Evolutionary conservation across 2,329 filamentous ascomycete species (phyloP).

Genomic region (Chrysoporthe deuterocubensis): DNA sequence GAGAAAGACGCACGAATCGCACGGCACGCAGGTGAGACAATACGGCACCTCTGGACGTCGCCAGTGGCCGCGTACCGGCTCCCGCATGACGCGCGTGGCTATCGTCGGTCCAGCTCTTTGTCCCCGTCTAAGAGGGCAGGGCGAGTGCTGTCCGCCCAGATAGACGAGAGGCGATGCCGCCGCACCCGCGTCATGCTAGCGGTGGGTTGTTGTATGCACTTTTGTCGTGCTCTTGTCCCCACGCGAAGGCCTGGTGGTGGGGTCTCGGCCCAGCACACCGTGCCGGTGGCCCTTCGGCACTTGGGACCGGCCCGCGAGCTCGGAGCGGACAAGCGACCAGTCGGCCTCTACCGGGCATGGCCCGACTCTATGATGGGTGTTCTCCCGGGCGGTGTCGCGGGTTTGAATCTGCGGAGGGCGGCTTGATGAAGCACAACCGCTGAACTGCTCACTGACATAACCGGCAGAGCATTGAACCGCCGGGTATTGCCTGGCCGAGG

Average conservation of each 20-base stretch:
- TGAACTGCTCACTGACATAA: not conserved
- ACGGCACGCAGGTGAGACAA: not conserved
- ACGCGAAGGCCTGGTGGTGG: not conserved
- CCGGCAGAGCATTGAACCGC: not conserved
- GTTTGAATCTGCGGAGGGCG: not conserved
- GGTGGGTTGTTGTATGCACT: not conserved
- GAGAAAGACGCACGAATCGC: conserved; percentile 6
- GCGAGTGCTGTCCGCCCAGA: not conserved
- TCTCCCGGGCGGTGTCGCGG: not conserved
- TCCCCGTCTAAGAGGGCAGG: not conserved
- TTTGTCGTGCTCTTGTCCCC: not conserved
- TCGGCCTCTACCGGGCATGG: not conserved
- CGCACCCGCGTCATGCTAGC: not conserved
- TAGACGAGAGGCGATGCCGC: not conserved
- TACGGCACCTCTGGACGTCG: not conserved
- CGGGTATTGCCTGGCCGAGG: too few species aligned
- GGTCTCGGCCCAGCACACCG: not conserved
- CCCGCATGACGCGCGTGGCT: not conserved
- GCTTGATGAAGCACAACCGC: not conserved
- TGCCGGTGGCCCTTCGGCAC: not conserved
- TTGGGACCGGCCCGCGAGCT: not conserved
- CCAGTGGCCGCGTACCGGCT: not conserved
- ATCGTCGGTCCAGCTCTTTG: not conserved
- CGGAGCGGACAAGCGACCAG: not conserved
- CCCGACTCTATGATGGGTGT: not conserved